Percentiles rank a stretch among this genome's conserved stretches.
phyloP scores from a whole-genome alignment of 768 basidiomycete genomes.

The Amanita exitialis region DNA sequence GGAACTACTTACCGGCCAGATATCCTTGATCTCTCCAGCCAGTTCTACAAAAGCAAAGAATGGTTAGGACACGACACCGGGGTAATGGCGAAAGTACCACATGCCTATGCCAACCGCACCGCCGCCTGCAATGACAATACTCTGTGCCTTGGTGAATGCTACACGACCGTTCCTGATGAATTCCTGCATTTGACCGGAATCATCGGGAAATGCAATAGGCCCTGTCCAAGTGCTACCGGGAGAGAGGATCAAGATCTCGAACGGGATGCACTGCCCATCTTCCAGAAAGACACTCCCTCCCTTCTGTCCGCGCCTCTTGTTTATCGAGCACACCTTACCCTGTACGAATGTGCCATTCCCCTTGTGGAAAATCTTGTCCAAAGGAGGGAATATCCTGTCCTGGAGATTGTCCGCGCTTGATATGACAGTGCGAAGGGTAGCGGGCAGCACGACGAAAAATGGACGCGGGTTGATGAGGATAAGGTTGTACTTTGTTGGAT shows the following conservation, averaged over 20 bases:
- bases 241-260: conserved; percentile 42
- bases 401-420: conserved; percentile 26
- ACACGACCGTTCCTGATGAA: conserved; percentile 12
- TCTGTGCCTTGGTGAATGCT: conserved; percentile 22
- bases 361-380: conserved; percentile 34
- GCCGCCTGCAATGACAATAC: conserved; percentile 30
- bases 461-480: conserved; percentile 41
- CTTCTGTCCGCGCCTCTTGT: conserved; percentile 11
- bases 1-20: conserved; percentile 16
- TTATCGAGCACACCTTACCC: conserved; percentile 20
- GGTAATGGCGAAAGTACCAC: conserved; percentile 11
- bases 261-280: conserved; percentile 32
- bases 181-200: conserved; percentile 13
- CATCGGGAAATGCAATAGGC: conserved; percentile 20
- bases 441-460: conserved; percentile 34
- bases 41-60: conserved; percentile 11
- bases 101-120: conserved; percentile 28
- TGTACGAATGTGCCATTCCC: conserved; percentile 32
- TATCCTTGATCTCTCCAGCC: conserved; percentile 21
- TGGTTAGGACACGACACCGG: too few species aligned
- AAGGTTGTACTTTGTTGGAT: conserved; percentile 32
- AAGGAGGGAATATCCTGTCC: conserved; percentile 27
- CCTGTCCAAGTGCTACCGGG: conserved; percentile 42
- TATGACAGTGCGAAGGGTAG: conserved; percentile 38
- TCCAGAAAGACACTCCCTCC: conserved; percentile 38